Percentiles rank a stretch among this genome's conserved stretches.
phyloP scores from a whole-genome alignment of 129 eudicot species.

The Ambrosia artemisiifolia region DNA sequence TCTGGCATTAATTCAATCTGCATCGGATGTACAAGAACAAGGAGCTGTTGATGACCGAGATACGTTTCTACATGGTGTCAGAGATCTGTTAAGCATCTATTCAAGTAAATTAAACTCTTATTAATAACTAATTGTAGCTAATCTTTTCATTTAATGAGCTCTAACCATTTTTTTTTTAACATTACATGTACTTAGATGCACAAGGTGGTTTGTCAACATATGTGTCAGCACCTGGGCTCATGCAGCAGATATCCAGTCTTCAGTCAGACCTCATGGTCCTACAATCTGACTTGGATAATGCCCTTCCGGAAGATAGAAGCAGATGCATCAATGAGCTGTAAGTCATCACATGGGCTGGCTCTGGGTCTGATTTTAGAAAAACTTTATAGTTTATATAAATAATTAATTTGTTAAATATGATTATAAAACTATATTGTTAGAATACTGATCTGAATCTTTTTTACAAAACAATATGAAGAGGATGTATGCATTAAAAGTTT shows the following conservation, averaged over 20 bases:
- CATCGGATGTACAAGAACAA: constrained; percentile 94
- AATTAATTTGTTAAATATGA: not conserved
- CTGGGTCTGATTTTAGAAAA: not conserved
- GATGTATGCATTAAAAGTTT: constrained; percentile 6
- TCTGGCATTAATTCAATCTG: constrained; percentile 80
- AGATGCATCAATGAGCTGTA: constrained; percentile 95
- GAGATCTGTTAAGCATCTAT: constrained; percentile 95
- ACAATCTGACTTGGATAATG: constrained; percentile 86
- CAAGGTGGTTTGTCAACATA: constrained; percentile 88
- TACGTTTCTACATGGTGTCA: constrained; percentile 87
- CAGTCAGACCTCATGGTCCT: constrained; percentile 75
- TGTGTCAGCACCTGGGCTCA: constrained; percentile 93
- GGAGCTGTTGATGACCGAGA: constrained; percentile 99
- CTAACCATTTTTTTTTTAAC: not conserved
- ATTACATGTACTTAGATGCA: constrained; percentile 43
- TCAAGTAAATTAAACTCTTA: constrained; percentile 57
- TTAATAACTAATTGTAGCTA: not conserved
- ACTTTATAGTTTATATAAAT: not conserved
- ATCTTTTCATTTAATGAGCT: not conserved
- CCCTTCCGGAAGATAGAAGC: constrained; percentile 91
- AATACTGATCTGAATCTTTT: not conserved
- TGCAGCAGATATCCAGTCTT: constrained; percentile 87
- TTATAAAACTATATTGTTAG: not conserved
- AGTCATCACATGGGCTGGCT: constrained; percentile 31
- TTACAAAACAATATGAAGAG: not conserved